phyloP scores from a whole-genome alignment of 2,329 filamentous ascomycete genomes.

The Penicillium sp. region DNA sequence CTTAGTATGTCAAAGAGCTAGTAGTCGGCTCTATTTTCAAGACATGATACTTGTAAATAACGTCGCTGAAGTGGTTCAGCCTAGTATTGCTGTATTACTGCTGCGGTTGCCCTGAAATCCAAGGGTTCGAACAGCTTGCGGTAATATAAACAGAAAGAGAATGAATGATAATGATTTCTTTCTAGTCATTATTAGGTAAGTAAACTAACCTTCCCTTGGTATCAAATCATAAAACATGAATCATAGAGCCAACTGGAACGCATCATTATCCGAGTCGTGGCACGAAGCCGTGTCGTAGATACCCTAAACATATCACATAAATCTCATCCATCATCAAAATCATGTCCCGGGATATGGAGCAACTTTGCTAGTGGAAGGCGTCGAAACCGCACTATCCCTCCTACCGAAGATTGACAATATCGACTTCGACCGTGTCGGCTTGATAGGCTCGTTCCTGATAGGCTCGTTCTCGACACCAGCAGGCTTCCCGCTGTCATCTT shows the following conservation, averaged over 20 bases:
- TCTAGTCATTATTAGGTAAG: not conserved
- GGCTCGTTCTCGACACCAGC: slow-evolving; percentile 9
- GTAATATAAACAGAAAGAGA: not conserved
- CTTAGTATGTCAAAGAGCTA: too few species aligned
- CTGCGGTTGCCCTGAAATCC: not conserved
- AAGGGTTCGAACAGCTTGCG: not conserved
- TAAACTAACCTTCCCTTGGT: not conserved
- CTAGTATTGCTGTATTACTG: too few species aligned
- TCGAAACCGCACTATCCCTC: slow-evolving; percentile 26
- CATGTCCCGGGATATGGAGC: slow-evolving; percentile 45
- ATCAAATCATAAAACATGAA: not conserved
- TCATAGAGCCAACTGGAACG: not conserved
- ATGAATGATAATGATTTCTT: not conserved
- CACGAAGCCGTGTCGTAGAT: not conserved
- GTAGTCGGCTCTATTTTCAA: too few species aligned
- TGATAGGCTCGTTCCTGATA: slow-evolving; percentile 19
- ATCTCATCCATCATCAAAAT: slow-evolving; percentile 13
- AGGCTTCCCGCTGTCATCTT: slow-evolving; percentile 6
- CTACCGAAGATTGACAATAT: slow-evolving; percentile 35
- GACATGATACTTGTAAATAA: too few species aligned
- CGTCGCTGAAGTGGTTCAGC: too few species aligned
- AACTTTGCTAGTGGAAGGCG: slow-evolving; percentile 25
- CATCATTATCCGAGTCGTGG: not conserved
- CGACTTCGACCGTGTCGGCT: slow-evolving; percentile 39
- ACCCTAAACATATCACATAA: not conserved